Conservation (phyloP, 2,329 filamentous ascomycete genomes). For the Orbilia blumenaviensis region DNA sequence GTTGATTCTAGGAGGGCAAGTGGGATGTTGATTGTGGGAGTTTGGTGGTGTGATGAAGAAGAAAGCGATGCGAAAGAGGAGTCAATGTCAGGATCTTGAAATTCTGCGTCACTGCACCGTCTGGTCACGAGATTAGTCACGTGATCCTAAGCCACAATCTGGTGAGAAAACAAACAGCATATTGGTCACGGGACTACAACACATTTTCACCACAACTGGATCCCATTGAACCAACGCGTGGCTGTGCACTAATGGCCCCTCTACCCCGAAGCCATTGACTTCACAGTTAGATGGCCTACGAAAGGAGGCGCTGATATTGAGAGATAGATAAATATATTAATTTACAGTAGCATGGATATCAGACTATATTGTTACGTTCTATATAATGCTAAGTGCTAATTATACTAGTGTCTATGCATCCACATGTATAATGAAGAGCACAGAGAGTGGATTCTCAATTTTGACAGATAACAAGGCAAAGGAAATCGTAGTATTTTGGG, state of each 20-base stretch:
- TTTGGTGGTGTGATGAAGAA: constrained; percentile 31
- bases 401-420: too few relatives aligned
- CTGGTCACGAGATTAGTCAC: too few relatives aligned
- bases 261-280: neutral
- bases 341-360: neutral
- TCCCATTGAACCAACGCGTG: neutral
- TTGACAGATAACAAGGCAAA: constrained; percentile 2
- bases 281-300: too few relatives aligned
- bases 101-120: constrained; percentile 52
- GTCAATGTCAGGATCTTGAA: constrained; percentile 43
- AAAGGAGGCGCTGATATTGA: too few relatives aligned
- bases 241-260: neutral
- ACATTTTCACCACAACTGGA: constrained; percentile 21
- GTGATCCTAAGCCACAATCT: constrained; percentile 22
- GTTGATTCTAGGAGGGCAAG: neutral
- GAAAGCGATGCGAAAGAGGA: constrained; percentile 18
- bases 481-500: constrained; percentile 36
- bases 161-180: constrained; percentile 16
- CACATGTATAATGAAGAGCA: neutral
- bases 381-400: too few relatives aligned
- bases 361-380: neutral
- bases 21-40: neutral
- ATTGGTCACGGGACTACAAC: too few relatives aligned
- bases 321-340: too few relatives aligned
- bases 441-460: constrained; percentile 8